phyloP scores from a whole-genome alignment of 345 rosid genomes.

The Zanthoxylum bungeanum region DNA sequence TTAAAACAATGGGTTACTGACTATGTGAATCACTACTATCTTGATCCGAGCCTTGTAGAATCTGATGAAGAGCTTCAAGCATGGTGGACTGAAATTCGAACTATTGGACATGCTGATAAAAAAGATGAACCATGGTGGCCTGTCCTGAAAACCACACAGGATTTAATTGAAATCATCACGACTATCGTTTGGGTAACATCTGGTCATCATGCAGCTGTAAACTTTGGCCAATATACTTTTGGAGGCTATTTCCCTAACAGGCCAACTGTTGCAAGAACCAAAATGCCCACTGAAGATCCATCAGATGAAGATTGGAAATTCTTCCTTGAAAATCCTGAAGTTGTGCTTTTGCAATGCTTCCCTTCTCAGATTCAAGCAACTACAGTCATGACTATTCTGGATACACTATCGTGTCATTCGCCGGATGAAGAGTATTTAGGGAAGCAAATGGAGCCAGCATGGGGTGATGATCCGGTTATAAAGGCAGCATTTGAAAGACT shows the following conservation, averaged over 20 bases:
- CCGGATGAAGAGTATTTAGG: conserved; percentile 60
- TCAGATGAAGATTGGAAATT: conserved; percentile 28
- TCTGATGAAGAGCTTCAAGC: conserved; percentile 36
- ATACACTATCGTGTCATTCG: conserved; percentile 41
- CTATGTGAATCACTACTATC: conserved; percentile 19
- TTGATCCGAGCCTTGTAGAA: not conserved
- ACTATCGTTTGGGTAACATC: conserved; percentile 41
- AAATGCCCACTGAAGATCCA: conserved; percentile 46
- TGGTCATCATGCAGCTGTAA: conserved; percentile 48
- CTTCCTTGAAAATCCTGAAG: conserved; percentile 40
- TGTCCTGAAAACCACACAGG: conserved; percentile 9
- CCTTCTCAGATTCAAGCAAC: conserved; percentile 55
- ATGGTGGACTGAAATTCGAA: conserved; percentile 32
- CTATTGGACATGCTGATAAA: not conserved
- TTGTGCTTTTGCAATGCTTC: conserved; percentile 31
- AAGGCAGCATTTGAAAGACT: conserved; percentile 37
- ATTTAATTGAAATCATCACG: conserved; percentile 9
- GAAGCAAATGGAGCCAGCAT: conserved; percentile 24
- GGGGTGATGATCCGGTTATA: conserved; percentile 29
- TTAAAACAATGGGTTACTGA: conserved; percentile 41
- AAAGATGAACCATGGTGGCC: conserved; percentile 25
- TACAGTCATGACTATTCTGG: conserved; percentile 37
- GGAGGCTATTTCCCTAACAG: conserved; percentile 41
- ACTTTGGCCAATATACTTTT: conserved; percentile 36
- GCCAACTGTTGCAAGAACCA: conserved; percentile 35